These are phyloP conservation scores for Wickerhamomyces bovis DNA, from an alignment of 805 yeast species.

Conservation along the genomic window DNA sequence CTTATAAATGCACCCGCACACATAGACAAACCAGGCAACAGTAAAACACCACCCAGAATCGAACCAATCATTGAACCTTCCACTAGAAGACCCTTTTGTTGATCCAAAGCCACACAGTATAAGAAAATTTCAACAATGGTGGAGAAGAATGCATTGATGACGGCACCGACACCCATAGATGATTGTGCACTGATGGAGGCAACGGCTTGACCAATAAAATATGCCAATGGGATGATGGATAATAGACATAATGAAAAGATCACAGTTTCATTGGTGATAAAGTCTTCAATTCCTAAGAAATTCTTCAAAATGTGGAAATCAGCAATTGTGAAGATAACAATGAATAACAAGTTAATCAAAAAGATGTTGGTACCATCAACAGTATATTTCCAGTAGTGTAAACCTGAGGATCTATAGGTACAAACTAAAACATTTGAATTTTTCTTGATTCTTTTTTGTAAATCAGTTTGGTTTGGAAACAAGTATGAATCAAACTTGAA, in stretches of 20 bases:
- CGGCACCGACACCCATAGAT: constrained; percentile 98
- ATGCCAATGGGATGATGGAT: constrained; percentile 89
- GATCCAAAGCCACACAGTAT: constrained; percentile 85
- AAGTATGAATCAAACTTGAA: constrained; percentile 49
- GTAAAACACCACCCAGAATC: constrained; percentile 82
- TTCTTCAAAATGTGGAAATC: constrained; percentile 66
- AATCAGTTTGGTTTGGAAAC: constrained; percentile 11
- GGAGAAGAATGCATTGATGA: constrained; percentile 94
- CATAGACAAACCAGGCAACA: constrained; percentile 94
- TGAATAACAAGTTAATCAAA: constrained; percentile 73
- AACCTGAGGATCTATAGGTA: constrained; percentile 88
- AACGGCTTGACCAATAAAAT: constrained; percentile 98
- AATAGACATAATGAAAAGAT: constrained; percentile 72
- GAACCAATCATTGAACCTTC: constrained; percentile 97
- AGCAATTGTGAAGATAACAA: constrained; percentile 76
- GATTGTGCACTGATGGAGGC: constrained; percentile 98
- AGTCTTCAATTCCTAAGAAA: constrained; percentile 27
- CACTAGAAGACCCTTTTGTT: constrained; percentile 80
- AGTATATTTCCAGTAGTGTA: constrained; percentile 92
- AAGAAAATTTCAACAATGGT: constrained; percentile 90
- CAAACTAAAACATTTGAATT: constrained; percentile 66
- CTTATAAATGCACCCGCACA: constrained; percentile 92
- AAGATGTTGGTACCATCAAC: constrained; percentile 94
- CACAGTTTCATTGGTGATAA: constrained; percentile 50
- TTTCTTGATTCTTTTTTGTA: constrained; percentile 14